phyloP scores from a whole-genome alignment of 2,329 filamentous ascomycete species.

The Pseudogymnoascus pannorum region DNA sequence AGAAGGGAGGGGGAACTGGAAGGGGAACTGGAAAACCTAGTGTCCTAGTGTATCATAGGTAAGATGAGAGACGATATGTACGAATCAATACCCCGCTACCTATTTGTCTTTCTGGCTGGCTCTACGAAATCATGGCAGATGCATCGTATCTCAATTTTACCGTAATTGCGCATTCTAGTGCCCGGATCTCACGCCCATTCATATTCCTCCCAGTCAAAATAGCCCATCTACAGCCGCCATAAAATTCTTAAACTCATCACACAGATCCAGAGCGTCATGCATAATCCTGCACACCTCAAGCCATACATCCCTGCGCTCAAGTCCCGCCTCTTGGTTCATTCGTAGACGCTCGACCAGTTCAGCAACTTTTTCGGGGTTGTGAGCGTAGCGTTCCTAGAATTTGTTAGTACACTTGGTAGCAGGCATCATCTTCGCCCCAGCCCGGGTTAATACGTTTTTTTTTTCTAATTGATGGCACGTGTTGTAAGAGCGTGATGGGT shows the following conservation, averaged over 20 bases:
- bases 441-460: too few species aligned
- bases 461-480: not conserved
- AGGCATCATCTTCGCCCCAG: not conserved
- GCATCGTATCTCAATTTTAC: not conserved
- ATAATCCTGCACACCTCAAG: not conserved
- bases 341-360: too few species aligned
- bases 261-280: not conserved
- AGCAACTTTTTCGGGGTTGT: not conserved
- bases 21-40: too few species aligned
- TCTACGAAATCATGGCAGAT: not conserved
- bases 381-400: not conserved
- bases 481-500: not conserved
- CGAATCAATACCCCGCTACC: not conserved
- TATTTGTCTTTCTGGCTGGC: not conserved
- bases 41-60: not conserved
- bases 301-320: not conserved
- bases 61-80: not conserved
- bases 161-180: not conserved
- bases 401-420: not conserved
- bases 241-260: not conserved
- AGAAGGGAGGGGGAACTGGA: not conserved
- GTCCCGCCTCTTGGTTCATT: too few species aligned
- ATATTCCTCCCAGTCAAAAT: not conserved
- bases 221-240: not conserved
- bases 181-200: not conserved